Conservation (phyloP, 23 red algal genomes). For the Rhodosorus marinus region DNA sequence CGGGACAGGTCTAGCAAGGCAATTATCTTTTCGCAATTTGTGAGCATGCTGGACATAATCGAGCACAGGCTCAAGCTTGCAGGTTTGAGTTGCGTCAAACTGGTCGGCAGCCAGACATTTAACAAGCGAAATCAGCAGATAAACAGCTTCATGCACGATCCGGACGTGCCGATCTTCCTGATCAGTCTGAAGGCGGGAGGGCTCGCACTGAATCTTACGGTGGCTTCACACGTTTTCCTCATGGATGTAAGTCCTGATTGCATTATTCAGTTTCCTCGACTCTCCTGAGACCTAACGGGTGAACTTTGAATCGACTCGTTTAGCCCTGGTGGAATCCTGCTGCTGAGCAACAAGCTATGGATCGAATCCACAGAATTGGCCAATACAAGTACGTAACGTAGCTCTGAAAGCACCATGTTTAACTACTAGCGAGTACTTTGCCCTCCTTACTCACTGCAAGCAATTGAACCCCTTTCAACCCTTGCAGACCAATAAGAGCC, state of each 20-base stretch:
- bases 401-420: no score
- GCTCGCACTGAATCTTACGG: slow-evolving; percentile 63
- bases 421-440: no score
- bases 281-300: no score
- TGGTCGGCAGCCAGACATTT: slow-evolving; percentile 26
- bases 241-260: slow-evolving; percentile 55
- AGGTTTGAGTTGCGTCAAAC: slow-evolving; percentile 8
- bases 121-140: slow-evolving; percentile 18
- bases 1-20: slow-evolving; percentile 18
- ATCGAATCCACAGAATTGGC: slow-evolving; percentile 57
- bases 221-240: slow-evolving; percentile 56
- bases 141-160: slow-evolving; percentile 3
- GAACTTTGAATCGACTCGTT: no score
- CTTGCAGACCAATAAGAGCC: no score
- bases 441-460: no score
- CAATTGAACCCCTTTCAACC: no score
- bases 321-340: slow-evolving; percentile 55
- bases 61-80: slow-evolving; percentile 13
- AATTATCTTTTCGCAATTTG: slow-evolving; percentile 67
- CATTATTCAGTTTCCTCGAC: no score
- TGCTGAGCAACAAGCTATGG: slow-evolving; percentile 39
- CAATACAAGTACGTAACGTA: slow-evolving; percentile 51
- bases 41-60: slow-evolving; percentile 38
- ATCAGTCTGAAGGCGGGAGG: slow-evolving; percentile 52
- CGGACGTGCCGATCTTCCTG: slow-evolving; percentile 26